Evolutionary conservation across 495 filamentous ascomycete species (phyloP), one percentile per base, ranked within the genome.

Genomic region (Bryoglossum gracile): DNA sequence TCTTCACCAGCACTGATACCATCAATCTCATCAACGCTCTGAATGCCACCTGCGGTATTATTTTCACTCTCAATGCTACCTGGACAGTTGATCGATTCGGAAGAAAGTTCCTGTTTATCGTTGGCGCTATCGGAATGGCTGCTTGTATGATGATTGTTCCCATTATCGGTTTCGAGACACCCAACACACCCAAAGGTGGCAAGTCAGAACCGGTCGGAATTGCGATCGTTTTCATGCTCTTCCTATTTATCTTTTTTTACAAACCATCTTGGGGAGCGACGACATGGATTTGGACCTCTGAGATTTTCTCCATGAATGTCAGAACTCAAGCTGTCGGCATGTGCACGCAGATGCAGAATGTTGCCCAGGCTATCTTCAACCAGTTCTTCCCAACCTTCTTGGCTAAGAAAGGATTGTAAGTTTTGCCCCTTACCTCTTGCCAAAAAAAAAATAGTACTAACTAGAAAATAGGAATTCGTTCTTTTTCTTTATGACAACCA

Each of bases 1-100:
- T 83, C 13, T 83, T 78, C 61, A 64, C 62, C 13, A 68, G 63
- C 43, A 71, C 51, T 9, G 18, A 44, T 17, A 50, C 40, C 14
- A 54, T 58, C 37, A 33, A 46, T 13, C 42, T 54, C 33, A 77
- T 78, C 62, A 78, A 80, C 68, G 84, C 84, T 2, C 70, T 87
- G 9, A 89, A 87, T 1, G 86, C 83, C 25, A 85, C 89, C 0
- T 82, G 84, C 34, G 84, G 85, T 42, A 83, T 91, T 53, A 77
- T 82, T 55, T 84, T 89, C 43, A 85, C 82, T 6, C 74, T 84
- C 25, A 83, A 82, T 0, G 74, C 82, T 1, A 76, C 84, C 9
- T 68, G 84, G 48, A 84, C 72, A 49, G 77, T 85, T 53, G 77
- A 81, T 59, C 71, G 74, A 39, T 70, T 76, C 13, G 77, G 77